Percentiles rank a stretch among this genome's conserved stretches.
Evolutionary conservation across 2,329 filamentous ascomycete genomes (phyloP).

Genomic region (Arthrobotrys musiformis): DNA sequence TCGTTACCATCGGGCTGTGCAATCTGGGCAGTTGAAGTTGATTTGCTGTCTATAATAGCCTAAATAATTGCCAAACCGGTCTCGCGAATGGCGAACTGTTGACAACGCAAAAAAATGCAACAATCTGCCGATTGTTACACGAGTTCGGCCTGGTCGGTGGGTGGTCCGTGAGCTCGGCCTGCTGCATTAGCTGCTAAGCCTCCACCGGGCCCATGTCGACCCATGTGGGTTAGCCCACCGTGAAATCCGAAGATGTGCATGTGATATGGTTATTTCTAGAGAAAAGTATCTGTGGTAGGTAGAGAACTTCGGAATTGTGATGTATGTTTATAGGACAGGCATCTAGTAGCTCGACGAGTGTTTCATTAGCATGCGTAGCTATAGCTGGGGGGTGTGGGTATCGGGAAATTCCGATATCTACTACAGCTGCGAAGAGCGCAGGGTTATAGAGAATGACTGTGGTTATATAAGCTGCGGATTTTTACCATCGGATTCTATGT

Average conservation of each 20-base stretch:
- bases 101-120: conserved; percentile 21
- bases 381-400: too few relatives aligned
- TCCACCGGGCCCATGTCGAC: neutral
- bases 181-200: conserved; percentile 4
- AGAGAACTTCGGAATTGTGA: neutral
- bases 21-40: neutral
- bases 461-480: neutral
- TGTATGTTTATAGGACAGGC: too few relatives aligned
- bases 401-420: too few relatives aligned
- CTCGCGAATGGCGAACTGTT: neutral
- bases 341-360: too few relatives aligned
- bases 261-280: neutral
- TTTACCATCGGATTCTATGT: neutral
- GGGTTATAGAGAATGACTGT: too few relatives aligned
- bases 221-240: neutral
- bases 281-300: neutral
- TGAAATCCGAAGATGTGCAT: neutral
- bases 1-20: conserved; percentile 10
- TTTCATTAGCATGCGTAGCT: too few relatives aligned
- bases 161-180: neutral
- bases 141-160: neutral
- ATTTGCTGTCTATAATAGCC: conserved; percentile 13
- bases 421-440: too few relatives aligned
- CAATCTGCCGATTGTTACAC: neutral
- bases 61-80: neutral